These are phyloP conservation scores for Salvia splendens DNA, from an alignment of 257 asterid species.

Conservation along the genomic window DNA sequence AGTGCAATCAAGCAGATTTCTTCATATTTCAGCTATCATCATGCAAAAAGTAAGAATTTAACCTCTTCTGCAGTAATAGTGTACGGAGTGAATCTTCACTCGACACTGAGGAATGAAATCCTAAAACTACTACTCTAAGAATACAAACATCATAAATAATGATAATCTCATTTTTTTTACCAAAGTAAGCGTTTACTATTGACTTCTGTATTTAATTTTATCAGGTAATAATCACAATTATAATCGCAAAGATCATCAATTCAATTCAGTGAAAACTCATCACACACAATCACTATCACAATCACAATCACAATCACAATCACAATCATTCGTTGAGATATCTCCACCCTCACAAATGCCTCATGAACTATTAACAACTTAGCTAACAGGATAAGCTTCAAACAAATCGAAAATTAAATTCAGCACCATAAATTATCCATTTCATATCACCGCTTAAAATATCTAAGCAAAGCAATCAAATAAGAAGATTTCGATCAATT, in stretches of 20 bases:
- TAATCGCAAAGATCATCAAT: constrained; percentile 1
- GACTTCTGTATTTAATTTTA: neutral
- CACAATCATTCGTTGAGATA: too few species aligned
- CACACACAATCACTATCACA: neutral
- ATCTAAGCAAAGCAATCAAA: neutral
- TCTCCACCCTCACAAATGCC: too few species aligned
- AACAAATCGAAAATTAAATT: neutral
- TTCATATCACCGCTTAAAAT: constrained; percentile 3
- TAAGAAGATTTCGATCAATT: neutral
- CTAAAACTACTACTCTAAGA: constrained; percentile 1
- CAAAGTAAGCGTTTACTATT: too few species aligned
- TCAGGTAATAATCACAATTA: neutral
- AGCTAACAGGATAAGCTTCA: neutral
- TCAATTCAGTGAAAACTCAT: neutral
- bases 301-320: neutral
- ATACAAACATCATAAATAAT: neutral
- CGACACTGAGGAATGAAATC: neutral
- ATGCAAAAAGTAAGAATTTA: neutral
- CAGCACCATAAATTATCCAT: neutral
- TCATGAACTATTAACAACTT: neutral
- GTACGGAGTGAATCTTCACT: neutral
- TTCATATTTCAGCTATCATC: neutral
- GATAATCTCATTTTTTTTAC: neutral
- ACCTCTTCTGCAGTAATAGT: neutral
- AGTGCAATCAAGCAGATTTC: neutral